Evolutionary conservation across 2,329 filamentous ascomycete species (phyloP).

Genomic region (Triangularia verruculosa): DNA sequence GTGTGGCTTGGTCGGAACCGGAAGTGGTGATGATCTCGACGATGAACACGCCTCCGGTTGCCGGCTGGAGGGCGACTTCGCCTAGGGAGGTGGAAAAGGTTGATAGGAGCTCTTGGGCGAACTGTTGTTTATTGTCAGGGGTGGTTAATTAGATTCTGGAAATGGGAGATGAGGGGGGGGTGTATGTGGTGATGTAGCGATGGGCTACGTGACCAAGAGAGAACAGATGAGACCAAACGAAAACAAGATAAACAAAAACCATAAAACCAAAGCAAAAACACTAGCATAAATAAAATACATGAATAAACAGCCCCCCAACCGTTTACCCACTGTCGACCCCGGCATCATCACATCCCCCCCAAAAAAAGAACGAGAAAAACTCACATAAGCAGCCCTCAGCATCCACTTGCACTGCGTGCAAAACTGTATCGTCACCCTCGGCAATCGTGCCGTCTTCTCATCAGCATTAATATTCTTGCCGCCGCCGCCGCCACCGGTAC

Average conservation of each 20-base stretch:
- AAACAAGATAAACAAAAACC: no score
- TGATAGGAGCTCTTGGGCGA: conserved; percentile 89
- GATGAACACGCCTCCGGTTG: conserved; percentile 79
- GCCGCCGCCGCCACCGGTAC: background rate
- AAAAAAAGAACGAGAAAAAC: conserved; percentile 29
- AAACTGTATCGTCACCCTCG: conserved; percentile 82
- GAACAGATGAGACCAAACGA: no score
- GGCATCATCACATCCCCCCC: background rate
- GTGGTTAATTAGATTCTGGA: no score
- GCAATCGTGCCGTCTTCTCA: conserved; percentile 48
- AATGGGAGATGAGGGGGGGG: background rate
- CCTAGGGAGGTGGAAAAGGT: conserved; percentile 83
- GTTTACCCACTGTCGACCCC: background rate
- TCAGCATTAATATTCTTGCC: background rate
- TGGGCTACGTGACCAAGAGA: no score
- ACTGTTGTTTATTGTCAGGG: conserved; percentile 51
- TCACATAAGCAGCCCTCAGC: conserved; percentile 79
- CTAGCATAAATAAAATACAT: no score
- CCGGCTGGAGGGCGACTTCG: conserved; percentile 82
- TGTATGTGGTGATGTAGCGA: background rate
- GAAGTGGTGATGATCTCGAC: conserved; percentile 56
- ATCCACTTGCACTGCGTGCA: conserved; percentile 96
- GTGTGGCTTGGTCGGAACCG: background rate
- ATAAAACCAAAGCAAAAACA: no score
- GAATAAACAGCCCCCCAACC: no score